Evolutionary conservation across 2,329 filamentous ascomycete species (phyloP).

Genomic region (Ophiostoma himal-ulmi): DNA sequence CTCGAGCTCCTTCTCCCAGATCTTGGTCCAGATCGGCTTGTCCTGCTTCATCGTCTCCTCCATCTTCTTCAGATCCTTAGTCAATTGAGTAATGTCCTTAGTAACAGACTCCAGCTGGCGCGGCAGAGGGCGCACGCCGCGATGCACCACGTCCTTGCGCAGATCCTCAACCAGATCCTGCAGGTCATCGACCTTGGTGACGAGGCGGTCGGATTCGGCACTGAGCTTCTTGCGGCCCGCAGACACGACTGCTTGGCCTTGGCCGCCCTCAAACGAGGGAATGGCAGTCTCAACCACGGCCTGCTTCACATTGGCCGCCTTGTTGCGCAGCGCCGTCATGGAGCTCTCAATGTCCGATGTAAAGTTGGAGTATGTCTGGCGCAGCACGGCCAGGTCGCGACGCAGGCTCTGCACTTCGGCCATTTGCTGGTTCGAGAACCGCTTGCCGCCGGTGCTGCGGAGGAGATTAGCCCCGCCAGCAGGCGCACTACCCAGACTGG

Average conservation of each 20-base stretch:
- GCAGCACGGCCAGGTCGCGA: slow-evolving; percentile 81
- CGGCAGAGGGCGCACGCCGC: slow-evolving; percentile 84
- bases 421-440: slow-evolving; percentile 51
- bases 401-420: slow-evolving; percentile 75
- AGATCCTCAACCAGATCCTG: slow-evolving; percentile 95
- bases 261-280: slow-evolving; percentile 67
- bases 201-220: slow-evolving; percentile 81
- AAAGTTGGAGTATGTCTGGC: slow-evolving; percentile 90
- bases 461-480: not conserved
- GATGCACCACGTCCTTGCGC: slow-evolving; percentile 90
- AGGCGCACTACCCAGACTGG: slow-evolving; percentile 24
- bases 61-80: slow-evolving; percentile 86
- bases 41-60: slow-evolving; percentile 86
- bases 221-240: slow-evolving; percentile 81
- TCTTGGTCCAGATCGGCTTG: slow-evolving; percentile 97
- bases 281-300: slow-evolving; percentile 64
- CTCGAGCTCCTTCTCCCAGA: slow-evolving; percentile 97
- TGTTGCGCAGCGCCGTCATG: slow-evolving; percentile 75
- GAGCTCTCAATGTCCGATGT: slow-evolving; percentile 81
- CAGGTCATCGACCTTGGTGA: slow-evolving; percentile 90
- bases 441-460: slow-evolving; percentile 17
- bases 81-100: slow-evolving; percentile 77
- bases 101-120: slow-evolving; percentile 83
- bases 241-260: slow-evolving; percentile 80
- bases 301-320: slow-evolving; percentile 74